Percentiles rank a stretch among this genome's conserved stretches.
Conservation (phyloP, 192 early-diverging fungal genomes). For the Coemansia sp. region DNA sequence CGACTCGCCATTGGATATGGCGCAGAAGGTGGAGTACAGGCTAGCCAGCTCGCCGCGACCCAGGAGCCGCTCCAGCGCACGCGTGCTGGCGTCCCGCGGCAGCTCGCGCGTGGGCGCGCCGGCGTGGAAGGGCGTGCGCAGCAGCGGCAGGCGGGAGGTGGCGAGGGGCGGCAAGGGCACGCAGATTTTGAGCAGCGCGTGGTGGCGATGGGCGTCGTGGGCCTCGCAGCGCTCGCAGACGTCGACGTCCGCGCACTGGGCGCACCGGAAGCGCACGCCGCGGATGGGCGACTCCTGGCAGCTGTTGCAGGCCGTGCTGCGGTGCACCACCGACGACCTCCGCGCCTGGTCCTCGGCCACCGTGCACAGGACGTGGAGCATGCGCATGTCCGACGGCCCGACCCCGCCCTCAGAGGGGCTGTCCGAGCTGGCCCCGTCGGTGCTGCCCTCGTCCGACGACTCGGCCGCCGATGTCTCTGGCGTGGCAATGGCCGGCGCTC, state of each 20-base stretch:
- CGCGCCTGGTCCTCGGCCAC: slow-evolving; percentile 86
- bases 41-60: slow-evolving; percentile 81
- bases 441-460: slow-evolving; percentile 16
- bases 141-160: slow-evolving; percentile 70
- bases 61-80: slow-evolving; percentile 32
- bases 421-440: background rate
- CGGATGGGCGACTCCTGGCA: slow-evolving; percentile 85
- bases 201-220: slow-evolving; percentile 75
- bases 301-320: slow-evolving; percentile 91
- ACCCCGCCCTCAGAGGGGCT: background rate
- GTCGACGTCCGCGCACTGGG: slow-evolving; percentile 91
- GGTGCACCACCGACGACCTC: slow-evolving; percentile 59
- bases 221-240: slow-evolving; percentile 92
- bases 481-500: slow-evolving; percentile 10
- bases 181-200: slow-evolving; percentile 86
- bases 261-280: slow-evolving; percentile 89
- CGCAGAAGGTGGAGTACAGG: slow-evolving; percentile 84
- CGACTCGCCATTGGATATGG: slow-evolving; percentile 67
- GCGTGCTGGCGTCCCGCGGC: slow-evolving; percentile 8
- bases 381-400: slow-evolving; percentile 44
- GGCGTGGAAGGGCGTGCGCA: slow-evolving; percentile 80
- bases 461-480: background rate
- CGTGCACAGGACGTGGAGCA: slow-evolving; percentile 72
- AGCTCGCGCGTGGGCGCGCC: slow-evolving; percentile 21
- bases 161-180: slow-evolving; percentile 90